Evolutionary conservation across 1,284 basidiomycete genomes (phyloP).

Genomic region (Sporisorium sorghi): DNA sequence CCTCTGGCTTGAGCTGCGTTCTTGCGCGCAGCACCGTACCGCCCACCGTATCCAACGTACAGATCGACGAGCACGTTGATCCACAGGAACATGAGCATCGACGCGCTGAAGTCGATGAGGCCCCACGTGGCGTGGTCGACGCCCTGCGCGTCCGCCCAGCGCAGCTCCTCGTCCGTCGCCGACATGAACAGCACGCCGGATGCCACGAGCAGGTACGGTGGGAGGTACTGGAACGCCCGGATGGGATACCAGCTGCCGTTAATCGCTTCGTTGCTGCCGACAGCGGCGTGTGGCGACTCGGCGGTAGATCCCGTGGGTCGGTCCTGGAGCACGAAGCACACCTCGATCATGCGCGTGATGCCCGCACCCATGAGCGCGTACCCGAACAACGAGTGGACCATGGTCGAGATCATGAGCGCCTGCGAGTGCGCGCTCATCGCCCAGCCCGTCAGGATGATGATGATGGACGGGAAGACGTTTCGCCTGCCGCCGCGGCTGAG

Average conservation of each 20-base stretch:
- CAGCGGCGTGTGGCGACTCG: constrained; percentile 11
- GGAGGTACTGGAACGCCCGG: constrained; percentile 62
- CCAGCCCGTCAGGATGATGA: constrained; percentile 81
- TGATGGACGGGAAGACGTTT: constrained; percentile 83
- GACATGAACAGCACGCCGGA: constrained; percentile 67
- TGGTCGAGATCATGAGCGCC: constrained; percentile 72
- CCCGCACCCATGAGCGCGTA: constrained; percentile 88
- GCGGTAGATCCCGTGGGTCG: constrained; percentile 56
- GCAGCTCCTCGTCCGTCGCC: constrained; percentile 68
- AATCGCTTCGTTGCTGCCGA: constrained; percentile 18
- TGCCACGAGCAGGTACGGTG: constrained; percentile 61
- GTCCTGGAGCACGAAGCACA: constrained; percentile 78
- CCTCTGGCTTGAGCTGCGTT: constrained; percentile 29
- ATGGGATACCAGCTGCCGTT: constrained; percentile 55
- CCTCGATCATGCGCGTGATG: constrained; percentile 82
- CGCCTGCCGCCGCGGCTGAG: constrained; percentile 85
- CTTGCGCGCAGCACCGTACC: constrained; percentile 43
- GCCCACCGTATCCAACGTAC: constrained; percentile 60
- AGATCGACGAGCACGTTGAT: constrained; percentile 65
- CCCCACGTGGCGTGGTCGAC: constrained; percentile 67
- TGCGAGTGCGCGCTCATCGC: constrained; percentile 93
- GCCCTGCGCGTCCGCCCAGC: constrained; percentile 62
- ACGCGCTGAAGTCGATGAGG: constrained; percentile 63
- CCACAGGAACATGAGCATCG: constrained; percentile 64
- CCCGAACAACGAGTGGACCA: constrained; percentile 87